These are phyloP conservation scores for Raffaelea ambrosiae DNA, from an alignment of 2,329 filamentous ascomycete genomes.

Conservation along the genomic window DNA sequence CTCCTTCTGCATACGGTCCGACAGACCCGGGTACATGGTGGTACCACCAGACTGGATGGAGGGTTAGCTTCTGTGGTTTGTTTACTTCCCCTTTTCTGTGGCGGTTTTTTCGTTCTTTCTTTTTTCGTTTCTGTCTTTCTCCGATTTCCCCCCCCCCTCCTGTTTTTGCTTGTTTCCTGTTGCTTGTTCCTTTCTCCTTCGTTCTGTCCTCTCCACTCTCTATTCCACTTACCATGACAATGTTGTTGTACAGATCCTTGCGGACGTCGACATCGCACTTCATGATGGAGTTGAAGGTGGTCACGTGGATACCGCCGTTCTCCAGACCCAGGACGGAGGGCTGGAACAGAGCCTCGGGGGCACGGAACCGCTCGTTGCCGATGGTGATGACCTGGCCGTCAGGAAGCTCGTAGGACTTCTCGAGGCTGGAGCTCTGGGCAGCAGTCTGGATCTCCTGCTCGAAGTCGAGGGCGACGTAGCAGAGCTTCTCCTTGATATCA, in stretches of 20 bases:
- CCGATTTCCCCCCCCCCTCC: background rate
- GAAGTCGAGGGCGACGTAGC: slow-evolving; percentile 99
- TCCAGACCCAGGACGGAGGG: slow-evolving; percentile 97
- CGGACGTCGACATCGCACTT: slow-evolving; percentile 99
- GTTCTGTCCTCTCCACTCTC: background rate
- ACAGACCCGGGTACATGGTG: slow-evolving; percentile 99
- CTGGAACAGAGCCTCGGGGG: slow-evolving; percentile 99
- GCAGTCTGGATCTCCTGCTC: slow-evolving; percentile 99
- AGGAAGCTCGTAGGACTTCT: slow-evolving; percentile 99
- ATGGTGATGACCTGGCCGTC: slow-evolving; percentile 99
- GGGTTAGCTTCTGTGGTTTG: slow-evolving; percentile 22
- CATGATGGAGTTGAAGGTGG: slow-evolving; percentile 99
- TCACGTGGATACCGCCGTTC: slow-evolving; percentile 97
- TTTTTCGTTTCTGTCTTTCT: background rate
- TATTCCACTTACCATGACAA: slow-evolving; percentile 82
- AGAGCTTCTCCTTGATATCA: slow-evolving; percentile 99
- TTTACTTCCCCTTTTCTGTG: background rate
- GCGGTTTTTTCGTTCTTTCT: background rate
- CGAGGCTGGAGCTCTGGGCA: slow-evolving; percentile 94
- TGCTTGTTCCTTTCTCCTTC: background rate
- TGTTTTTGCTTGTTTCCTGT: background rate
- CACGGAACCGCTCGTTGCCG: slow-evolving; percentile 99
- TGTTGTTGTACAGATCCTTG: slow-evolving; percentile 99
- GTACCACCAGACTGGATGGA: slow-evolving; percentile 89
- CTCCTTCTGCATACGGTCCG: slow-evolving; percentile 99